phyloP scores from a whole-genome alignment of 2,329 filamentous ascomycete genomes.

The Verticillium dahliae region DNA sequence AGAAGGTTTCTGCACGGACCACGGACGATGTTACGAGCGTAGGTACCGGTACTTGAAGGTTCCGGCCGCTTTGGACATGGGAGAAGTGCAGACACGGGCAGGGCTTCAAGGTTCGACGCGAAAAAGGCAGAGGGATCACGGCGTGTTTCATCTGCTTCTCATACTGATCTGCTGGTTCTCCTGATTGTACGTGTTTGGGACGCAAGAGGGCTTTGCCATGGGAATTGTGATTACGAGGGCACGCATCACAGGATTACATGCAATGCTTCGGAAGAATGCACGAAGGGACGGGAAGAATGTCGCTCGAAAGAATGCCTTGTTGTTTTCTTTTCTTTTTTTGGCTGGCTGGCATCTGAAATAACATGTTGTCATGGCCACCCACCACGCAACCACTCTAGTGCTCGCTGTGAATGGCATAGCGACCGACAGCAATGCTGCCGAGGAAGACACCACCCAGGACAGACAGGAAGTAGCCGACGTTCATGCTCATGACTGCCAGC shows the following conservation, averaged over 20 bases:
- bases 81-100: not conserved
- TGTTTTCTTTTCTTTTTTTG: not conserved
- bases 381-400: constrained; percentile 27
- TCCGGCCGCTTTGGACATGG: not conserved
- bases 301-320: too few relatives aligned
- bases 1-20: constrained; percentile 37
- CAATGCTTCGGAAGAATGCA: too few relatives aligned
- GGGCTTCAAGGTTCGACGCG: not conserved
- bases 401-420: constrained; percentile 50
- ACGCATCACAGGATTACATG: too few relatives aligned
- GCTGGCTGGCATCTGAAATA: too few relatives aligned
- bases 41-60: constrained; percentile 27
- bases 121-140: not conserved
- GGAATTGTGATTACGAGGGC: too few relatives aligned
- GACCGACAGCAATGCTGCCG: constrained; percentile 76
- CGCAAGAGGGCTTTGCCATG: too few relatives aligned
- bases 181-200: too few relatives aligned
- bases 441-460: constrained; percentile 75
- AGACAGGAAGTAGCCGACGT: constrained; percentile 77
- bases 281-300: too few relatives aligned
- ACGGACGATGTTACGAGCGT: constrained; percentile 1
- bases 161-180: too few relatives aligned
- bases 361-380: not conserved
- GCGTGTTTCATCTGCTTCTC: not conserved
- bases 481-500: constrained; percentile 87